phyloP scores from a whole-genome alignment of 2,329 filamentous ascomycete genomes.

The Teratosphaeria zuluensis region DNA sequence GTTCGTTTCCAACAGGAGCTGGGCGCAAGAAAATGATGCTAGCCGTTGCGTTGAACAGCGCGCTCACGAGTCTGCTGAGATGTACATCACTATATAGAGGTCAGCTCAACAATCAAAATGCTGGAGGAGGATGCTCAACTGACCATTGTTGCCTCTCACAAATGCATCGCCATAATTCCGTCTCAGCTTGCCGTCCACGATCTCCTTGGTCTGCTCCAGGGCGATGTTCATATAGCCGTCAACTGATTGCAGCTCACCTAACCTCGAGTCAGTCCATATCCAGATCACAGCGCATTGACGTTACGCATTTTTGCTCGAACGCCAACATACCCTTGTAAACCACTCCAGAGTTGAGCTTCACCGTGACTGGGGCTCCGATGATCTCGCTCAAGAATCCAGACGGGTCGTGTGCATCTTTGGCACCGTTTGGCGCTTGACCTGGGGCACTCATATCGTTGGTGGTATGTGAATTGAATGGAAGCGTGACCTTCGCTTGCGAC shows the following conservation, averaged over 20 bases:
- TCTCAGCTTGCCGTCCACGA: slow-evolving; percentile 72
- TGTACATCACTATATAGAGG: slow-evolving; percentile 54
- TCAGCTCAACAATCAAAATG: slow-evolving; percentile 5
- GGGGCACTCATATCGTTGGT: slow-evolving; percentile 45
- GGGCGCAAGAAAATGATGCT: neutral
- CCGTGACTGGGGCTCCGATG: slow-evolving; percentile 84
- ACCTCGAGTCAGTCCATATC: neutral
- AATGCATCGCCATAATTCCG: slow-evolving; percentile 89
- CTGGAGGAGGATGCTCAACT: slow-evolving; percentile 1
- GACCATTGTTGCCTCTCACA: slow-evolving; percentile 91
- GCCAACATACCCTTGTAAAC: slow-evolving; percentile 76
- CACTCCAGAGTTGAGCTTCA: slow-evolving; percentile 97
- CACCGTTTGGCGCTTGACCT: slow-evolving; percentile 44
- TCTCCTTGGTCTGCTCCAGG: slow-evolving; percentile 89
- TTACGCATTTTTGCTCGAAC: neutral
- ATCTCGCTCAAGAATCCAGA: slow-evolving; percentile 90
- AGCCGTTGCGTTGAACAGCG: neutral
- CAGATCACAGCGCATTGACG: neutral
- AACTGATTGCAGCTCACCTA: slow-evolving; percentile 90
- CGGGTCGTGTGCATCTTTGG: slow-evolving; percentile 73
- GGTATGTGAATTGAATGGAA: neutral
- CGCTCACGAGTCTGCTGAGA: slow-evolving; percentile 50
- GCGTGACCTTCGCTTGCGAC: neutral
- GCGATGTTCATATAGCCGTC: slow-evolving; percentile 99
- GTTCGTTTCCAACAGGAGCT: no score